A percentile compares a stretch with the other conserved stretches of the same genome.
Evolutionary conservation across 2,329 filamentous ascomycete genomes (phyloP).

Genomic region (Fusarium citri): DNA sequence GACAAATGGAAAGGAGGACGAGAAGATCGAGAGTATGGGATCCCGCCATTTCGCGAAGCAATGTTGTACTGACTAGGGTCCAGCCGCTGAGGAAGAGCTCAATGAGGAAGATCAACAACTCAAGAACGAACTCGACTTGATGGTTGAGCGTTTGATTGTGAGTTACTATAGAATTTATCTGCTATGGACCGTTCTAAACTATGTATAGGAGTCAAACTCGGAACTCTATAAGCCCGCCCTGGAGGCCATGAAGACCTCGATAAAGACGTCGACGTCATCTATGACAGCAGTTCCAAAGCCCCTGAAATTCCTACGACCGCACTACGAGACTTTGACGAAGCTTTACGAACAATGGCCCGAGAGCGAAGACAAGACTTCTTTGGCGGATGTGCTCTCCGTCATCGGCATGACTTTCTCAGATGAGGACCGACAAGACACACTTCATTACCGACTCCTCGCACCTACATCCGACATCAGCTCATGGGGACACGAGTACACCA

Average conservation of each 20-base stretch:
- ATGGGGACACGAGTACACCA: slow-evolving; percentile 98
- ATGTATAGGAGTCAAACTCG: slow-evolving; percentile 79
- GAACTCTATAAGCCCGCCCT: slow-evolving; percentile 91
- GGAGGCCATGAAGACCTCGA: slow-evolving; percentile 97
- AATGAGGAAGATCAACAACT: slow-evolving; percentile 98
- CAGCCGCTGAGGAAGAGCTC: slow-evolving; percentile 79
- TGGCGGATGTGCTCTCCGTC: slow-evolving; percentile 96
- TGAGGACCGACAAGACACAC: slow-evolving; percentile 92
- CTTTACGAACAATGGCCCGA: slow-evolving; percentile 90
- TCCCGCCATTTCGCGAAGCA: slow-evolving; percentile 19
- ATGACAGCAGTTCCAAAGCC: slow-evolving; percentile 99
- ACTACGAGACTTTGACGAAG: slow-evolving; percentile 90
- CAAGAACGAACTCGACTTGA: slow-evolving; percentile 97
- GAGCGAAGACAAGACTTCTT: slow-evolving; percentile 85
- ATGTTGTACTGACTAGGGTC: slow-evolving; percentile 38
- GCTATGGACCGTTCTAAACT: slow-evolving; percentile 26
- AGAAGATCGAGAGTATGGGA: slow-evolving; percentile 63
- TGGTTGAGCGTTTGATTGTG: slow-evolving; percentile 94
- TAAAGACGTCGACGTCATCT: slow-evolving; percentile 98
- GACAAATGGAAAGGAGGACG: slow-evolving; percentile 80
- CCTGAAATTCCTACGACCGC: slow-evolving; percentile 95
- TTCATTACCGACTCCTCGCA: slow-evolving; percentile 93
- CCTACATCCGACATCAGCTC: slow-evolving; percentile 93
- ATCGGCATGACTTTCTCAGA: slow-evolving; percentile 99
- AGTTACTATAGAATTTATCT: slow-evolving; percentile 32